phyloP scores from a whole-genome alignment of 2,329 filamentous ascomycete genomes.

The Colletotrichum somersetense region DNA sequence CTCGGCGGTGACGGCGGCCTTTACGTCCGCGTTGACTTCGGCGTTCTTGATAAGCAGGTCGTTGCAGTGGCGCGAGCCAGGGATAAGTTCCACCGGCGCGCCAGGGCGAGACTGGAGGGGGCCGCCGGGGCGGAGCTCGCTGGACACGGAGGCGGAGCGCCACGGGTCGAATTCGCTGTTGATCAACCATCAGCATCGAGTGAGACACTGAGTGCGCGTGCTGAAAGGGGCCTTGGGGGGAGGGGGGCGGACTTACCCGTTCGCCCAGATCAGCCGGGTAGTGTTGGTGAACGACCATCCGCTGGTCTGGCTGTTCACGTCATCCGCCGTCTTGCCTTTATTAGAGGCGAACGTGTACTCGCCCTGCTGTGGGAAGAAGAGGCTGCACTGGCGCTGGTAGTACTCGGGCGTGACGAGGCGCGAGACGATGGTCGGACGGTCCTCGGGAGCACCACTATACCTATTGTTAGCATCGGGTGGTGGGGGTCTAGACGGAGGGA shows the following conservation, averaged over 20 bases:
- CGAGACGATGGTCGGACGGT: conserved; percentile 61
- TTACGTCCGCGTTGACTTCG: conserved; percentile 56
- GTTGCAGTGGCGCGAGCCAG: conserved; percentile 67
- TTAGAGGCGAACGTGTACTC: conserved; percentile 63
- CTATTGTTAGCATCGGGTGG: conserved; percentile 42
- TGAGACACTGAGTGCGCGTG: neutral
- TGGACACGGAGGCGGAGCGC: conserved; percentile 66
- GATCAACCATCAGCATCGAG: too few species aligned
- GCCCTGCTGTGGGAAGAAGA: conserved; percentile 66
- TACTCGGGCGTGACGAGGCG: conserved; percentile 64
- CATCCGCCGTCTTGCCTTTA: conserved; percentile 58
- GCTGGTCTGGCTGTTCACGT: conserved; percentile 66
- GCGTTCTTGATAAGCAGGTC: conserved; percentile 64
- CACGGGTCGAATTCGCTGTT: conserved; percentile 67
- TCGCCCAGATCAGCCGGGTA: conserved; percentile 68
- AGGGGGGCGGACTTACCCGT: conserved; percentile 52
- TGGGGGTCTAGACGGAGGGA: neutral
- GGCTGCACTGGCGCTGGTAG: conserved; percentile 66
- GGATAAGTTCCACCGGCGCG: conserved; percentile 66
- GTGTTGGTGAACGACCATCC: conserved; percentile 64
- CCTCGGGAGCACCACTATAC: conserved; percentile 59
- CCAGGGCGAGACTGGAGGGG: conserved; percentile 60
- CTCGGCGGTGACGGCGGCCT: conserved; percentile 60
- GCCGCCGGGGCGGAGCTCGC: conserved; percentile 66
- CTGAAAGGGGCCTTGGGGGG: too few species aligned